These are phyloP conservation scores for Tetrahymena malaccensis DNA, from an alignment of 73 alveolate species.

Conservation along the genomic window DNA sequence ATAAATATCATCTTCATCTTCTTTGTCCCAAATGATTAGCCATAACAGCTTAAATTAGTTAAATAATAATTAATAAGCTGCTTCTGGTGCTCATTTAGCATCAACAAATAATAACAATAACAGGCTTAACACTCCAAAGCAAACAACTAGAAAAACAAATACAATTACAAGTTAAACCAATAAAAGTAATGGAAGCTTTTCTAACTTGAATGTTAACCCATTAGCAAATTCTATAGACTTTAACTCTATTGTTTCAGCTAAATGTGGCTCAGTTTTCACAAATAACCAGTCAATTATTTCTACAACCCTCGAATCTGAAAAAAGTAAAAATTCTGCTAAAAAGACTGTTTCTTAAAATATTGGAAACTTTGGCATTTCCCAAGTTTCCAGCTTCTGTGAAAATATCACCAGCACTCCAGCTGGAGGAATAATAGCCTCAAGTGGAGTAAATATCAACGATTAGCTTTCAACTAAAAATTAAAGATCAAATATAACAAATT, in stretches of 20 bases:
- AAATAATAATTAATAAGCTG: neutral
- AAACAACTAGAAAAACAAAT: neutral
- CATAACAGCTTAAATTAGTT: neutral
- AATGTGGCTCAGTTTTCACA: neutral
- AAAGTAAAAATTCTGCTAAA: neutral
- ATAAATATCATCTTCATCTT: neutral
- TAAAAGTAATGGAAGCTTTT: neutral
- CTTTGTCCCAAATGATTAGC: neutral
- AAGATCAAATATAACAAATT: neutral
- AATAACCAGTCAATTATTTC: neutral
- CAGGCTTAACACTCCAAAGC: neutral
- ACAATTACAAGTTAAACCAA: neutral
- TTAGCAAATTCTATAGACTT: neutral
- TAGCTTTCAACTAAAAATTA: neutral
- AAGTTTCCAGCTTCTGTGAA: neutral
- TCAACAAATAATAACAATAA: neutral
- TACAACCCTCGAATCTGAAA: neutral
- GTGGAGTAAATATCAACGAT: neutral
- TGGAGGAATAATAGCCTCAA: neutral
- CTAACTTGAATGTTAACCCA: neutral
- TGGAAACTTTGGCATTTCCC: neutral
- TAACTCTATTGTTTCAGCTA: neutral
- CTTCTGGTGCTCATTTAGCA: neutral
- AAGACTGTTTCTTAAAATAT: neutral
- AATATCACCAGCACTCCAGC: neutral